These are phyloP conservation scores for Pluteus cervinus DNA, from an alignment of 768 basidiomycete genomes.

Conservation along the genomic window DNA sequence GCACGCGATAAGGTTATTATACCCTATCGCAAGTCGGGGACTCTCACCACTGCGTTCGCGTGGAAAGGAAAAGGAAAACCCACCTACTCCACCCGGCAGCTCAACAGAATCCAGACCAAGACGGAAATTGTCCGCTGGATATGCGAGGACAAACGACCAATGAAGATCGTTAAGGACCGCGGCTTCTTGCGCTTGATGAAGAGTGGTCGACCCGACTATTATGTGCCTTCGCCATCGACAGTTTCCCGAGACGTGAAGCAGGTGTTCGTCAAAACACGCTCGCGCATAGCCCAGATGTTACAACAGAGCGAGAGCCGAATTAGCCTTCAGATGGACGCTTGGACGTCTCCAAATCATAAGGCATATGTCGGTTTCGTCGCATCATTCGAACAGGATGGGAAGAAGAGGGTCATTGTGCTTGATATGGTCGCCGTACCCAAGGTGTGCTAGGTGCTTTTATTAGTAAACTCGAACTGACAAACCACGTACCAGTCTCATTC, in stretches of 20 bases:
- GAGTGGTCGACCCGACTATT: not conserved
- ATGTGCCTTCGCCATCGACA: not conserved
- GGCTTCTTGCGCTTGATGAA: slow-evolving; percentile 3
- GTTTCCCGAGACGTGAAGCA: slow-evolving; percentile 5
- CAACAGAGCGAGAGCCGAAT: too few species aligned
- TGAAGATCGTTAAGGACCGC: slow-evolving; percentile 8
- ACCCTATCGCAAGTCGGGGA: slow-evolving; percentile 1
- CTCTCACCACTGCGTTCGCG: slow-evolving; percentile 19
- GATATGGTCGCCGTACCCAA: slow-evolving; percentile 17
- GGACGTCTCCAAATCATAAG: too few species aligned
- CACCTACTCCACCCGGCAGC: slow-evolving; percentile 7
- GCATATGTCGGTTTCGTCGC: too few species aligned
- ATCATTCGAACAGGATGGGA: too few species aligned
- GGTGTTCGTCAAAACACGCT: slow-evolving; percentile 4
- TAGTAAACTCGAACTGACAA: too few species aligned
- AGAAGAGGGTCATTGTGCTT: too few species aligned
- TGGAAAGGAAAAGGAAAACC: slow-evolving; percentile 13
- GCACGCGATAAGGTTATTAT: slow-evolving; percentile 1
- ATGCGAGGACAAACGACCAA: slow-evolving; percentile 7
- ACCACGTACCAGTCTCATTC: slow-evolving; percentile 8
- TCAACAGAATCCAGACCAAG: slow-evolving; percentile 4
- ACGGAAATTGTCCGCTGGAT: slow-evolving; percentile 11
- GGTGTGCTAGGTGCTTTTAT: too few species aligned
- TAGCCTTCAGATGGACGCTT: slow-evolving; percentile 5
- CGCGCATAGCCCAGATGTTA: slow-evolving; percentile 7